Base-by-base conservation (phyloP, 345 rosid species). In the Clarkia xantiana region DNA sequence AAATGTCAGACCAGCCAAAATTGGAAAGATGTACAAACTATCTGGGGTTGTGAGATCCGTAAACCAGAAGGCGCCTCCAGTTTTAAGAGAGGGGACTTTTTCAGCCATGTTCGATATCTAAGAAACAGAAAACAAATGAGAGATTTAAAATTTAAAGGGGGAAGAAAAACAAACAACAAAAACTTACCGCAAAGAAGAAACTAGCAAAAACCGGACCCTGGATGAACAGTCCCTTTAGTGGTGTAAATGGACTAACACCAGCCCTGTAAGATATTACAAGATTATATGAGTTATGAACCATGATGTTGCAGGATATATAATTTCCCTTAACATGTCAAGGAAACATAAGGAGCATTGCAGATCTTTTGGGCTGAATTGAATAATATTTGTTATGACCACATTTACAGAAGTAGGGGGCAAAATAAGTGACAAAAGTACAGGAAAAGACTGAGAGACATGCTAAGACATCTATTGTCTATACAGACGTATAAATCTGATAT, bases 31-130 rank as follows among this genome's bases (percentile, higher is more conserved):
- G 56, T 74, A 86, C 40, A 86, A 68, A 69, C 55, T 71, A 72
- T 91, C 96, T 0, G 86, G 83, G 34, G 72, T 69, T 6, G 81
- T 61, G 62, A 90, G 84, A 71, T 90, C 89, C 14, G 66, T 59
- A 49, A 91, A 86, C 98, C 89, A 86, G 56, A 52, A 71, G 6
- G 86, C 82, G 51, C 98, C 98, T 14, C 98, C 93, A 12, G 11
- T 67, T 64, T 86, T 75, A 61, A 90, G 86, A 5, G 98, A 86
- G 10, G 85, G 82, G 49, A 86, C 78, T 58, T 91, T 91, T 65
- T 86, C 94, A 15, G 74, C 89, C 98, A 86, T 91, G 54, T 76
- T 83, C 29, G 74, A 18, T 50, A 90, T 70, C 97, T 82, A 74
- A 23, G 29, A 29, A 56, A 17, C 45, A 41, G 40, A 49, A 14